Percentiles rank a stretch among this genome's conserved stretches.
These are phyloP conservation scores for Carnegiea gigantea DNA, from an alignment of 179 eudicot genomes.

Conservation along the genomic window DNA sequence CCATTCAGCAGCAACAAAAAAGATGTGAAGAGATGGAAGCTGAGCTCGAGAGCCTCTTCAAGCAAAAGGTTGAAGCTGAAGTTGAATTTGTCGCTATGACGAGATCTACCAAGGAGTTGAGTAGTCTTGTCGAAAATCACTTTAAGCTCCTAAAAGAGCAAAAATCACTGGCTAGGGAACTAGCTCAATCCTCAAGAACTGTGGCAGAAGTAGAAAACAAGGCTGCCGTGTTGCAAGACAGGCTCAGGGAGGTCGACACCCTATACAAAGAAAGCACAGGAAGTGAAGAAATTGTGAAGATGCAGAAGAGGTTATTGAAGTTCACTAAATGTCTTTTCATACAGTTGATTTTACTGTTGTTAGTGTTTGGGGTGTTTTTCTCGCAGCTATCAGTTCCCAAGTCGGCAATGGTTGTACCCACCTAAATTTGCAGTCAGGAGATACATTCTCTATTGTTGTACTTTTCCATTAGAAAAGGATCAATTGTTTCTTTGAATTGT, in stretches of 20 bases:
- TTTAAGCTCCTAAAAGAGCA: slow-evolving; percentile 41
- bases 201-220: slow-evolving; percentile 36
- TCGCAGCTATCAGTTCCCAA: slow-evolving; percentile 35
- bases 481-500: not conserved
- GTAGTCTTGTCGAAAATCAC: slow-evolving; percentile 29
- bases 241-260: slow-evolving; percentile 40
- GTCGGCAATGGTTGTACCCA: slow-evolving; percentile 57
- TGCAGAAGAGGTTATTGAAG: slow-evolving; percentile 44
- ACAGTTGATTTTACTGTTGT: slow-evolving; percentile 49
- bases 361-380: slow-evolving; percentile 38
- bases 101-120: slow-evolving; percentile 37
- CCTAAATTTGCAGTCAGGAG: slow-evolving; percentile 28
- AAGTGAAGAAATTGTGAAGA: slow-evolving; percentile 38
- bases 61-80: slow-evolving; percentile 70
- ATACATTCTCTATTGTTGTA: not conserved
- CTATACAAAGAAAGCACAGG: slow-evolving; percentile 22
- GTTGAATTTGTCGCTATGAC: slow-evolving; percentile 53
- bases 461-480: slow-evolving; percentile 5
- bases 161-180: slow-evolving; percentile 28
- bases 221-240: slow-evolving; percentile 31
- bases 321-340: slow-evolving; percentile 37
- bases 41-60: slow-evolving; percentile 55
- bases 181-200: slow-evolving; percentile 25
- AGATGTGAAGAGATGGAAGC: slow-evolving; percentile 39
- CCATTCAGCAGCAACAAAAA: slow-evolving; percentile 23